Percentiles rank a stretch among this genome's conserved stretches.
Conservation (phyloP, 2,329 filamentous ascomycete species). For the Pseudogymnoascus sp. region DNA sequence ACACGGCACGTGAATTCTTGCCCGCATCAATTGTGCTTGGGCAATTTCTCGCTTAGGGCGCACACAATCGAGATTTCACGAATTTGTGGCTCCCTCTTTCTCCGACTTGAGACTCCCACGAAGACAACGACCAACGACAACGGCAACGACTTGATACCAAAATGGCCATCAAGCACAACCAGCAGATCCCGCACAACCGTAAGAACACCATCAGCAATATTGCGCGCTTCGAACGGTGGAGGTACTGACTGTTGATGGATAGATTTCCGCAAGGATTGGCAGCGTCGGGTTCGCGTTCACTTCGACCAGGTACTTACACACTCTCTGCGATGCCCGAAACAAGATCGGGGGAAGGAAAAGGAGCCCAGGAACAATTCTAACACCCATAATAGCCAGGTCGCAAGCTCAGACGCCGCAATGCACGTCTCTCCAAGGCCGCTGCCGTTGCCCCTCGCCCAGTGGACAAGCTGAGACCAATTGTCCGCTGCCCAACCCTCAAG, state of each 20-base stretch:
- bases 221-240: constrained; percentile 20
- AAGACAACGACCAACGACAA: constrained; percentile 12
- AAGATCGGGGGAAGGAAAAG: constrained; percentile 10
- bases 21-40: constrained; percentile 4
- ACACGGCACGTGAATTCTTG: background rate
- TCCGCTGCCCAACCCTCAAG: constrained; percentile 96
- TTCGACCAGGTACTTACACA: constrained; percentile 85
- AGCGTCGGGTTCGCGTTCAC: constrained; percentile 96
- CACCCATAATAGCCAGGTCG: constrained; percentile 67
- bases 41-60: constrained; percentile 9
- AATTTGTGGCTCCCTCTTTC: constrained; percentile 8
- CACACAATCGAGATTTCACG: constrained; percentile 9
- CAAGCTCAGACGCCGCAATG: constrained; percentile 86
- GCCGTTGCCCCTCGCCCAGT: constrained; percentile 92
- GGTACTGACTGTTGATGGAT: constrained; percentile 29
- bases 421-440: constrained; percentile 90
- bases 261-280: constrained; percentile 99
- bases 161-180: constrained; percentile 98
- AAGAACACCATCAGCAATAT: constrained; percentile 37
- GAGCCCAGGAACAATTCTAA: constrained; percentile 25
- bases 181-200: constrained; percentile 96
- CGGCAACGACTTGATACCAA: constrained; percentile 13
- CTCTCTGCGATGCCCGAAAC: constrained; percentile 16
- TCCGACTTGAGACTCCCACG: constrained; percentile 9
- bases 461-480: constrained; percentile 92